These are phyloP conservation scores for Linderina pennispora DNA, from an alignment of 192 early-diverging fungal species.

Conservation along the genomic window DNA sequence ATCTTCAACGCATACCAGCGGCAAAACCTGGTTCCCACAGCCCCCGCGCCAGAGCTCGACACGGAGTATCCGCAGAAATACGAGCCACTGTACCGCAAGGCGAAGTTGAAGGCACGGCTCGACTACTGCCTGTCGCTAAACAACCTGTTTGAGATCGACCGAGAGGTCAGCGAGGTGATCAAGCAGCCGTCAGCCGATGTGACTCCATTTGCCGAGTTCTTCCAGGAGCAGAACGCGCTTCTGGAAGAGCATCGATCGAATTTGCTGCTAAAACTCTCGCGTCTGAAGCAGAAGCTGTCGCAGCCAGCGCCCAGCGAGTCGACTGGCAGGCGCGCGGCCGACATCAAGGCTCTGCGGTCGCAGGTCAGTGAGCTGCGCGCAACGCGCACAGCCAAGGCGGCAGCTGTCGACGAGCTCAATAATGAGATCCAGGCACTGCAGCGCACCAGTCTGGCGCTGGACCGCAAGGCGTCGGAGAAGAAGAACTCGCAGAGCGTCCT, in stretches of 20 bases:
- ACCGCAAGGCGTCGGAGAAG: slow-evolving; percentile 30
- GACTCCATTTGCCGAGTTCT: slow-evolving; percentile 7
- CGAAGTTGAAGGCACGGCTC: slow-evolving; percentile 30
- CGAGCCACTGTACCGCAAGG: slow-evolving; percentile 33
- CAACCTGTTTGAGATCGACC: slow-evolving; percentile 36
- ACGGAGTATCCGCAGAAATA: slow-evolving; percentile 6
- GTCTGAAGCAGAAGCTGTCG: slow-evolving; percentile 16
- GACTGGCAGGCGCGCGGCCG: slow-evolving; percentile 5
- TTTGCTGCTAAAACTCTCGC: slow-evolving; percentile 24
- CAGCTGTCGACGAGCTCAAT: slow-evolving; percentile 12
- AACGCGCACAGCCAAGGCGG: slow-evolving; percentile 12
- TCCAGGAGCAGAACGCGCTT: slow-evolving; percentile 17
- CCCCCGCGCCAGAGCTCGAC: slow-evolving; percentile 1
- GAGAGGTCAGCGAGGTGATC: slow-evolving; percentile 16
- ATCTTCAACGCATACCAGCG: slow-evolving; percentile 24
- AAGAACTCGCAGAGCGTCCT: slow-evolving; percentile 35
- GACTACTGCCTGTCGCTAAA: slow-evolving; percentile 35
- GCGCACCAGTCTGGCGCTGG: slow-evolving; percentile 18
- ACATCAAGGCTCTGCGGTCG: slow-evolving; percentile 21
- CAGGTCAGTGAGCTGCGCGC: slow-evolving; percentile 7
- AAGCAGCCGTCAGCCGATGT: no score
- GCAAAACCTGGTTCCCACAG: slow-evolving; percentile 10
- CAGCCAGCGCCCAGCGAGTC: slow-evolving; percentile 14
- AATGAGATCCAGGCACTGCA: slow-evolving; percentile 26
- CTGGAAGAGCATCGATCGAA: slow-evolving; percentile 22